Evolutionary conservation across 164 flowering plant species (phyloP), one percentile per base, ranked within the genome.

Genomic region (Piper betle): DNA sequence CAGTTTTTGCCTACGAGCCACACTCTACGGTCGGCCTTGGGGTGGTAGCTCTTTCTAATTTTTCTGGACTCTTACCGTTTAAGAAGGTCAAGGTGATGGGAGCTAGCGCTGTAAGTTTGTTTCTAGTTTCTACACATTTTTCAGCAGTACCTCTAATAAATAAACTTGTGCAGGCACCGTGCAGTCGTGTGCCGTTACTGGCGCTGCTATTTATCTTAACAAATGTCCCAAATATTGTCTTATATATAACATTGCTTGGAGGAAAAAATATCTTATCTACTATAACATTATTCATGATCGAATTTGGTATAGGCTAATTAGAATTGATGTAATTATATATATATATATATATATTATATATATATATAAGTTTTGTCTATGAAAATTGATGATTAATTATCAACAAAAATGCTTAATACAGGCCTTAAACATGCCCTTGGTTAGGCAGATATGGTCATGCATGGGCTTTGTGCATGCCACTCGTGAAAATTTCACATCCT

Each of bases 391-490:
- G 25, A 25, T 37, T 2, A 13, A 5, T 57, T 15, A 41, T n/a
- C 58, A 19, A 57, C 13, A n/a, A n/a, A n/a, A n/a, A n/a, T n/a
- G n/a, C n/a, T n/a, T n/a, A n/a, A n/a, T 43, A 56, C 76, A 93
- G 99, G 85, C 85, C 40, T 88, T 94, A 59, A 80, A 85, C 68
- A 86, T 88, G 43, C 99, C 99, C 42, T 76, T 94, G 66, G 19
- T 94, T 71, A 75, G 97, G 77, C 99, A 94, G 58, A 72, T 91
- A 67, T 94, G 97, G 97, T 79, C 97, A 40, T 94, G 96, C 97
- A 66, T 80, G 71, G 97, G 97, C 60, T 80, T 86, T 63, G 33
- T 86, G 58, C 72, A 88, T 50, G 99, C 86, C 48, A 64, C 97
- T 33, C 88, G 62, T 82, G 81, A 82, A 66, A 85, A 82, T 57